These are phyloP conservation scores for Mortierella sp. DNA, from an alignment of 371 early-diverging fungal genomes.

Conservation along the genomic window DNA sequence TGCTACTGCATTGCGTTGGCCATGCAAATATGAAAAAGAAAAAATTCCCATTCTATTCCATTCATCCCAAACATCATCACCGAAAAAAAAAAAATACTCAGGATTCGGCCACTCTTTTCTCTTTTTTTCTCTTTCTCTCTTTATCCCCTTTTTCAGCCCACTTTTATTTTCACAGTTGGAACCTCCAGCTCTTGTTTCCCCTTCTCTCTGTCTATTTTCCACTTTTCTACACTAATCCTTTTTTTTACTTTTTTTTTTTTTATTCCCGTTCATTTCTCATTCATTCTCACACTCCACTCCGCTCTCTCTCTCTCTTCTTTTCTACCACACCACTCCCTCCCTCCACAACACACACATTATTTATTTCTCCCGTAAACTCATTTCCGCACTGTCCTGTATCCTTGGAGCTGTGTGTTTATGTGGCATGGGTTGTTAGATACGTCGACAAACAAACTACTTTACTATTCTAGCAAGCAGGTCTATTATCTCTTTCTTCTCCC, in stretches of 20 bases:
- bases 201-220: neutral
- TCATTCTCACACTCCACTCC: neutral
- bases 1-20: too few species aligned
- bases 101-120: neutral
- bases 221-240: neutral
- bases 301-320: slow-evolving; percentile 1
- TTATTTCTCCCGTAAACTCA: neutral
- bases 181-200: neutral
- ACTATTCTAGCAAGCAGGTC: neutral
- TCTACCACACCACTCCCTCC: neutral
- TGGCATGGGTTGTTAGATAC: slow-evolving; percentile 2
- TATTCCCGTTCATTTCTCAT: neutral
- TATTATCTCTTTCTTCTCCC: neutral
- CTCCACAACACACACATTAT: neutral
- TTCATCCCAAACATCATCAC: too few species aligned
- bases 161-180: neutral
- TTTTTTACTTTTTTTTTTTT: neutral
- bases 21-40: too few species aligned
- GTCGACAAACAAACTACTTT: neutral
- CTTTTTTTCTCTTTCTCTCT: neutral
- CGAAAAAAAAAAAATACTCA: too few species aligned
- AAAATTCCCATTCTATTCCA: too few species aligned
- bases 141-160: neutral
- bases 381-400: too few species aligned
- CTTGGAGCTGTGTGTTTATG: neutral